phyloP scores from a whole-genome alignment of 2,329 filamentous ascomycete species.

The Didymella glomerata region DNA sequence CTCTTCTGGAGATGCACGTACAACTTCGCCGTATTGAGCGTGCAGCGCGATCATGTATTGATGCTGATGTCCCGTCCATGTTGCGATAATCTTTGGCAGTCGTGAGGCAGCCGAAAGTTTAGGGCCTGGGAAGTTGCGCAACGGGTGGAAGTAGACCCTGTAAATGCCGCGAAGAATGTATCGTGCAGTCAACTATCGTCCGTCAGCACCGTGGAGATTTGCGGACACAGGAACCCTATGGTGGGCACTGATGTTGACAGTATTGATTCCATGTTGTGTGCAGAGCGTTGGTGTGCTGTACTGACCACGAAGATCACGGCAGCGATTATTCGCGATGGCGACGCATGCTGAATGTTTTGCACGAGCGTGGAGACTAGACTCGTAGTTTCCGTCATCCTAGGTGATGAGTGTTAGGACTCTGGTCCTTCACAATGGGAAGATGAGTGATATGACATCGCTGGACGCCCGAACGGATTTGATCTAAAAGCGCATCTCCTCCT shows the following conservation, averaged over 20 bases:
- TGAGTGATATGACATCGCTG: background rate
- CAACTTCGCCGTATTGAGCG: slow-evolving; percentile 52
- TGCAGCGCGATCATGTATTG: slow-evolving; percentile 43
- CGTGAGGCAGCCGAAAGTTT: slow-evolving; percentile 46
- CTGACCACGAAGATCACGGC: background rate
- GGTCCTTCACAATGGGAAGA: background rate
- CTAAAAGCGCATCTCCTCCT: background rate
- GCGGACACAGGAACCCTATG: background rate
- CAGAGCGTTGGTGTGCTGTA: background rate
- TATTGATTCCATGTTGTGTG: background rate
- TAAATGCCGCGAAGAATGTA: background rate
- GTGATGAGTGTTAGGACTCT: background rate
- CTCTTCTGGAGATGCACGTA: slow-evolving; percentile 53
- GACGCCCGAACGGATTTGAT: background rate
- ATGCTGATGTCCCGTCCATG: slow-evolving; percentile 13
- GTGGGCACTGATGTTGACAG: background rate
- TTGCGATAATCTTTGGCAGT: slow-evolving; percentile 42
- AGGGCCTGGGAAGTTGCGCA: slow-evolving; percentile 56
- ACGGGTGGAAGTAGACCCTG: slow-evolving; percentile 48
- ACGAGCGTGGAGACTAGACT: background rate
- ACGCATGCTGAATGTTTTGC: background rate
- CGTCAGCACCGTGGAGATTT: background rate
- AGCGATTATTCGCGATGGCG: background rate
- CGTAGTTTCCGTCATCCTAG: background rate
- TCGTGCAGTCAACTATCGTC: background rate